Base-by-base conservation (phyloP, 2,329 filamentous ascomycete species). In the Aschersonia sp. region DNA sequence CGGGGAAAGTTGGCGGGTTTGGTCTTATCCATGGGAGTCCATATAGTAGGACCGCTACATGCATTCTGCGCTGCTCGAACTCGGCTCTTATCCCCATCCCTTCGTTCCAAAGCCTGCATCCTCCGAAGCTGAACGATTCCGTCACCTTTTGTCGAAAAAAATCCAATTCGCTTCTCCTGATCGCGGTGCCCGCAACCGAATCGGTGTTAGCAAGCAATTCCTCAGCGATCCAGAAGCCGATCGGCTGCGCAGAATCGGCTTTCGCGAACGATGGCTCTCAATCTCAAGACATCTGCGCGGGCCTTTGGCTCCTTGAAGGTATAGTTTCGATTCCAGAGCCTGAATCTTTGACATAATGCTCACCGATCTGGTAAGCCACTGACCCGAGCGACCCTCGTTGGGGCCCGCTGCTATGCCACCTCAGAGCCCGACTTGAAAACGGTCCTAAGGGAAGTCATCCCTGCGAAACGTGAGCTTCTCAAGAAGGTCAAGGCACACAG, bases 401-500 rank as follows among this genome's bases (percentile, higher is more conserved):
- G 65, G 48, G 56, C 58, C 44, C 74, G 83, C 59, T 71, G 65
- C 63, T 89, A 88, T 69, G 79, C 84, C 54, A 79, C 85, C 42
- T 75, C 85, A 50, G 90, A 97, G 66, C 86, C 85, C 50, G 85
- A 90, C 62, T 80, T 98, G 60, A 98, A 97, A 70, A 73, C 85
- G 46, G 87, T 87, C 11, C 79, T 98, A 55, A 84, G 81, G 59
- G 79, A 81, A 56, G 78, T 81, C 50, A 94, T 98, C 57, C 92
- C 92, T 35, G 87, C 81, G 52, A 97, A 97, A 73, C 81, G 89
- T 46, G 90, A 95, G 66, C 81, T 96, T 22, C 71, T 97, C 58
- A 92, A 95, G 69, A 85, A 89, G 67, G 86, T 97, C 70, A 97
- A 96, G 72, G 78, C 83, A 49, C 80, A 90, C 63, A 76, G 79